Conservation (phyloP, 305 asterid species). For the Fraxinus nigra region DNA sequence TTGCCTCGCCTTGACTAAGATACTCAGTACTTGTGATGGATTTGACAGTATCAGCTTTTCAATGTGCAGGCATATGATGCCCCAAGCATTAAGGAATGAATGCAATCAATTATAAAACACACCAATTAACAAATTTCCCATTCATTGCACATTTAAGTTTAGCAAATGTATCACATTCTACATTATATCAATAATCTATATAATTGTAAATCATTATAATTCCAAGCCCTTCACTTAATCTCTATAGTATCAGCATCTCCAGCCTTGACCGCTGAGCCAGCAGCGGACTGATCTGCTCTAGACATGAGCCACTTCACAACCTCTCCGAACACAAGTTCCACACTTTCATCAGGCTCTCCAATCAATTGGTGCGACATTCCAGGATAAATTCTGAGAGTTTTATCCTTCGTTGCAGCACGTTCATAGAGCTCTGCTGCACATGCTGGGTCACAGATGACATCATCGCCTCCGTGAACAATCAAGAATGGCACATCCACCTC, state of each 20-base stretch:
- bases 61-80: background rate
- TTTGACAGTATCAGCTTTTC: background rate
- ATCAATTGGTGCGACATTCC: slow-evolving; percentile 89
- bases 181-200: background rate
- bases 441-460: slow-evolving; percentile 72
- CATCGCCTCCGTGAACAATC: slow-evolving; percentile 80
- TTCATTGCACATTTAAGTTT: background rate
- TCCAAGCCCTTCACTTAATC: background rate
- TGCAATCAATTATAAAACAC: background rate
- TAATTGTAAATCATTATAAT: background rate
- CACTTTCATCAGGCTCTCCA: slow-evolving; percentile 76
- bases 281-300: slow-evolving; percentile 39
- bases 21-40: no score
- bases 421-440: slow-evolving; percentile 66
- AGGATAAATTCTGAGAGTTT: slow-evolving; percentile 63
- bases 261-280: background rate
- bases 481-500: slow-evolving; percentile 67
- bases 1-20: no score
- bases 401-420: slow-evolving; percentile 66
- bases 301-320: slow-evolving; percentile 68
- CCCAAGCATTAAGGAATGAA: background rate
- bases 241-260: slow-evolving; percentile 19
- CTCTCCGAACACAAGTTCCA: slow-evolving; percentile 74
- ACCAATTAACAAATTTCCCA: background rate
- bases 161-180: background rate